Base-by-base conservation (phyloP, 2,329 filamentous ascomycete genomes). In the Alternaria viburni region DNA sequence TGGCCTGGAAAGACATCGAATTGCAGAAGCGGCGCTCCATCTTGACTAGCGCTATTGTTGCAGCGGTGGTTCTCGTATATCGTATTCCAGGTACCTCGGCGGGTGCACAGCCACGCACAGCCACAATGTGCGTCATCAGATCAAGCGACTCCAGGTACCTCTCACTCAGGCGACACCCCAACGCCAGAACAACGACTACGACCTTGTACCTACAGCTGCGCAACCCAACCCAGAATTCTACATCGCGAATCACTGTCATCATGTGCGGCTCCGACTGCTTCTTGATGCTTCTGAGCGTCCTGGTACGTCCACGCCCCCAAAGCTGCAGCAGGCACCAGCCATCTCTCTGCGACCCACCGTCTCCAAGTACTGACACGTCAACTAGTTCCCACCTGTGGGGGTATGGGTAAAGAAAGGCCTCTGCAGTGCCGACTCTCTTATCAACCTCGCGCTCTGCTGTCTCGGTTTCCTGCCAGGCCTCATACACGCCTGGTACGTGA, bases 331-430 rank as follows among this genome's bases (percentile, higher is more conserved):
- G 56, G 30, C 41, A 36, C 23, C 55, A 41, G 45, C 28, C 46
- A 41, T 46, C 26, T 17, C 15, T 56, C 36, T 51, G 44, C 54
- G 23, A 51, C 45, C 26, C 25, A 45, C 17, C 7, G 36, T n/a
- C 45, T 28, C 23, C 50, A 41, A 36, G 30, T 46, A 45, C 61
- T 63, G 49, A 64, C 58, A 57, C 30, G 23, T 44, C 32, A 10
- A 12, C 23, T 47, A 64, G 54, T 65, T 65, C 46, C 62, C 62
- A 36, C 62, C 62, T 12, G 47, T 65, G 25, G 62, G 62, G 93
- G 96, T 99, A 74, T 99, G 96, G 96, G 93, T 99, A 65, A 99
- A 98, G 84, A 86, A 91, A 75, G 96, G 96, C 68, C 86, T 99
- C 82, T 99, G 96, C 86, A 92, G 90, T 66, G 93, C 90, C 61